These are phyloP conservation scores for Apiosordaria backusii DNA, from an alignment of 495 filamentous ascomycete genomes.

Conservation along the genomic window DNA sequence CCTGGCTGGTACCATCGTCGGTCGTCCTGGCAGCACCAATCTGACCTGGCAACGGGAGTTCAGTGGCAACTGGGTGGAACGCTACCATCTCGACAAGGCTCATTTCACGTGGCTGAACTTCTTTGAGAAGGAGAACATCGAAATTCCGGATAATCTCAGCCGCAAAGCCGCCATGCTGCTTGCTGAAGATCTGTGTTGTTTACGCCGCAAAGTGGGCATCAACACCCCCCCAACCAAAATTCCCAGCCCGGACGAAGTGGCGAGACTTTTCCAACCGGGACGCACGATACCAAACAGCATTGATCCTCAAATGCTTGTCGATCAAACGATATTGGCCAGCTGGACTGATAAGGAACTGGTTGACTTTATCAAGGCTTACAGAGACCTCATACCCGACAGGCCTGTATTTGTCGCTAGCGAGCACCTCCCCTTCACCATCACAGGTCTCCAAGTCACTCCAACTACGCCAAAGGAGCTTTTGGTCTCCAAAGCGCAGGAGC, in stretches of 20 bases:
- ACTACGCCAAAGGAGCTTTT: background rate
- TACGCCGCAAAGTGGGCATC: conserved; percentile 5
- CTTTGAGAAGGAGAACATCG: background rate
- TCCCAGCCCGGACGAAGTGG: background rate
- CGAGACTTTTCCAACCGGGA: background rate
- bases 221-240: background rate
- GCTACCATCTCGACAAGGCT: background rate
- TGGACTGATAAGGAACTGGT: background rate
- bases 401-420: background rate
- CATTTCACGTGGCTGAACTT: conserved; percentile 19
- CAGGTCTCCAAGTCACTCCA: background rate
- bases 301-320: background rate
- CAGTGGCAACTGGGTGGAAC: background rate
- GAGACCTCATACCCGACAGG: background rate
- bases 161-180: conserved; percentile 1
- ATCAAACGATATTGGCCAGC: background rate
- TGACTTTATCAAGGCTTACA: background rate
- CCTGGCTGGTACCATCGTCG: background rate
- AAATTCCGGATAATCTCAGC: background rate
- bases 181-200: conserved; percentile 11
- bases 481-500: background rate
- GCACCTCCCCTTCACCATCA: background rate
- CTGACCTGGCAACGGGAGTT: background rate
- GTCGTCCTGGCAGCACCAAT: background rate
- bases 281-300: background rate